Percentiles rank a stretch among this genome's conserved stretches.
Conservation (phyloP, 805 yeast species). For the Candida glaebosa region DNA sequence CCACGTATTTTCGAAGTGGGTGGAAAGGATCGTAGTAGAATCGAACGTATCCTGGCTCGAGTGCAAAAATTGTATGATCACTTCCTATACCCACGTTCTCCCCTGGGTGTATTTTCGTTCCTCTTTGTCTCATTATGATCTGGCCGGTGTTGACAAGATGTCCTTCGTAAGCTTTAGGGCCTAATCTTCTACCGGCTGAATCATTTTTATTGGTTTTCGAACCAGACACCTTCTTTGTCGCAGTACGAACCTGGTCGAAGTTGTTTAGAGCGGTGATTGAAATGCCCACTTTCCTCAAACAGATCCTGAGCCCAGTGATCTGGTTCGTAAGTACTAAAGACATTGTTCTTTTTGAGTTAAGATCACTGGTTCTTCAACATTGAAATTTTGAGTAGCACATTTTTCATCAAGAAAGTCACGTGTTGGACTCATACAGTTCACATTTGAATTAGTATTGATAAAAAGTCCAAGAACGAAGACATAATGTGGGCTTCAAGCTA, state of each 20-base stretch:
- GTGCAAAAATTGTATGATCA: conserved; percentile 89
- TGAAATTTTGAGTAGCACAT: background rate
- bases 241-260: conserved; percentile 62
- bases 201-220: conserved; percentile 92
- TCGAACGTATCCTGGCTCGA: conserved; percentile 90
- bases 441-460: too few relatives aligned
- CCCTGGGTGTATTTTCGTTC: conserved; percentile 93
- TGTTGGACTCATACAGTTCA: too few relatives aligned
- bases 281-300: background rate
- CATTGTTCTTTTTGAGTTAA: conserved; percentile 2
- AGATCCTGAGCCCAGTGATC: conserved; percentile 1
- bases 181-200: conserved; percentile 92
- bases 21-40: conserved; percentile 95
- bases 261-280: conserved; percentile 3
- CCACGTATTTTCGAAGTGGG: conserved; percentile 86
- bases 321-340: conserved; percentile 2
- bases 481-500: too few relatives aligned
- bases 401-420: background rate
- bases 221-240: conserved; percentile 93
- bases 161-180: conserved; percentile 85
- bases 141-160: conserved; percentile 75
- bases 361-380: background rate
- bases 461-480: too few relatives aligned
- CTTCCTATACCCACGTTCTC: conserved; percentile 86
- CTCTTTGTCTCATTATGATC: conserved; percentile 90